These are phyloP conservation scores for Ustilago curta DNA, from an alignment of 1,284 basidiomycete genomes.

Conservation along the genomic window DNA sequence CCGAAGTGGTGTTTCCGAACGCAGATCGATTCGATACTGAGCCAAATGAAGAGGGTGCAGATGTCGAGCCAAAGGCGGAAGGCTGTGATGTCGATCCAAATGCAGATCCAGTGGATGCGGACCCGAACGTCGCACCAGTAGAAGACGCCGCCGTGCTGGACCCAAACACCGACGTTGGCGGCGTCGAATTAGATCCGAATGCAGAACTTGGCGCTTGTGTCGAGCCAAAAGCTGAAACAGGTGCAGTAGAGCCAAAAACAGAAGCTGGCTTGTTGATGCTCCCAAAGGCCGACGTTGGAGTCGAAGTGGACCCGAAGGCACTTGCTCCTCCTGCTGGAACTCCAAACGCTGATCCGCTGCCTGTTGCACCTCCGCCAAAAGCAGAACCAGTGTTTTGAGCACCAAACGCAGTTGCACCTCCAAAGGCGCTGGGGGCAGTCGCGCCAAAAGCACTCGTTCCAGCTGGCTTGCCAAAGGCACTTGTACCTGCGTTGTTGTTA, in stretches of 20 bases:
- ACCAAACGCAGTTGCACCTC: conserved; percentile 21
- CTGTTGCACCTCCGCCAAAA: conserved; percentile 9
- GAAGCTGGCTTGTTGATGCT: conserved; percentile 16
- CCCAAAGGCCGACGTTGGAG: conserved; percentile 24
- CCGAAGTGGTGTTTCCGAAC: conserved; percentile 5
- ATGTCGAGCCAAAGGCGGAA: conserved; percentile 10
- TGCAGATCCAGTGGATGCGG: not conserved
- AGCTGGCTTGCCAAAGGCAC: conserved; percentile 22
- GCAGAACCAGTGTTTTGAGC: conserved; percentile 15
- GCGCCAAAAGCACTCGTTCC: conserved; percentile 31
- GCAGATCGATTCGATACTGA: not conserved
- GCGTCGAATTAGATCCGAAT: conserved; percentile 11
- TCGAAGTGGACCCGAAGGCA: conserved; percentile 23
- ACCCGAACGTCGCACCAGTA: conserved; percentile 9
- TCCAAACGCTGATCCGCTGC: conserved; percentile 23
- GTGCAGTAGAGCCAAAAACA: conserved; percentile 21
- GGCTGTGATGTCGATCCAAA: conserved; percentile 6
- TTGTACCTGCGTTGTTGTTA: conserved; percentile 7
- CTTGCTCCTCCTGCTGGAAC: conserved; percentile 10
- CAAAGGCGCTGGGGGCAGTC: conserved; percentile 17
- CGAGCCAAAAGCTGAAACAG: conserved; percentile 28
- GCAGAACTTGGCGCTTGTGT: conserved; percentile 13
- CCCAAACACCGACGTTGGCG: conserved; percentile 20
- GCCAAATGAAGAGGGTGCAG: conserved; percentile 9
- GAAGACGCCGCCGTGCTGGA: conserved; percentile 6